Percentiles rank a stretch among this genome's conserved stretches.
phyloP scores from a whole-genome alignment of 1,284 basidiomycete genomes.

The Pholiota adiposa region DNA sequence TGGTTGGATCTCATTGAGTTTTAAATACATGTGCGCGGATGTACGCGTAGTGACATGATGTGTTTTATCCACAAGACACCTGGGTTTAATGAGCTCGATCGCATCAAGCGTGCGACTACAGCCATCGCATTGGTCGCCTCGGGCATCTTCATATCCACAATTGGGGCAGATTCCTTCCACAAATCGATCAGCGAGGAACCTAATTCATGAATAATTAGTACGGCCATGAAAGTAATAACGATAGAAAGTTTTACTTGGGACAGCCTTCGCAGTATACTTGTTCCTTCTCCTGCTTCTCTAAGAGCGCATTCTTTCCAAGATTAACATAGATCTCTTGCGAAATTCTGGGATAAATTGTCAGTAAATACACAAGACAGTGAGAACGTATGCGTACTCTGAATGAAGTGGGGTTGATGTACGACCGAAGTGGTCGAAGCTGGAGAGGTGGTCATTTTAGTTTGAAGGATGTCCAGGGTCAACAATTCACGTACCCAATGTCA shows the following conservation, averaged over 20 bases:
- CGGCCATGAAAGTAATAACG: not conserved
- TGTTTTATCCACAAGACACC: constrained; percentile 86
- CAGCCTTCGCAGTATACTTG: constrained; percentile 95
- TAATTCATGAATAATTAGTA: constrained; percentile 31
- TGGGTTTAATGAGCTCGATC: constrained; percentile 93
- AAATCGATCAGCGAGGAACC: constrained; percentile 94
- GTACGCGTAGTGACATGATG: constrained; percentile 78
- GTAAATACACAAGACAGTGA: constrained; percentile 8
- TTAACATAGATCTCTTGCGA: constrained; percentile 88
- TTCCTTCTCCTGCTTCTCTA: constrained; percentile 84
- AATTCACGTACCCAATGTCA: constrained; percentile 68
- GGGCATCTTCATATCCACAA: constrained; percentile 90
- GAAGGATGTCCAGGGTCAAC: constrained; percentile 8
- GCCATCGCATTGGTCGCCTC: constrained; percentile 98
- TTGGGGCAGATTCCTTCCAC: constrained; percentile 95
- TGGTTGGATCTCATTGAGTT: constrained; percentile 85
- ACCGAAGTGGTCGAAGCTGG: constrained; percentile 96
- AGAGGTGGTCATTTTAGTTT: constrained; percentile 16
- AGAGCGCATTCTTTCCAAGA: constrained; percentile 75
- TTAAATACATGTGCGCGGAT: constrained; percentile 96
- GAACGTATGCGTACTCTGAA: constrained; percentile 67
- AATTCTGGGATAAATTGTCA: constrained; percentile 59
- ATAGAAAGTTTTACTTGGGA: constrained; percentile 56
- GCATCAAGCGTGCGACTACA: constrained; percentile 94
- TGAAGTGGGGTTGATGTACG: constrained; percentile 92